These are phyloP conservation scores for Whalleya microplaca DNA, from an alignment of 2,329 filamentous ascomycete genomes.

Conservation along the genomic window DNA sequence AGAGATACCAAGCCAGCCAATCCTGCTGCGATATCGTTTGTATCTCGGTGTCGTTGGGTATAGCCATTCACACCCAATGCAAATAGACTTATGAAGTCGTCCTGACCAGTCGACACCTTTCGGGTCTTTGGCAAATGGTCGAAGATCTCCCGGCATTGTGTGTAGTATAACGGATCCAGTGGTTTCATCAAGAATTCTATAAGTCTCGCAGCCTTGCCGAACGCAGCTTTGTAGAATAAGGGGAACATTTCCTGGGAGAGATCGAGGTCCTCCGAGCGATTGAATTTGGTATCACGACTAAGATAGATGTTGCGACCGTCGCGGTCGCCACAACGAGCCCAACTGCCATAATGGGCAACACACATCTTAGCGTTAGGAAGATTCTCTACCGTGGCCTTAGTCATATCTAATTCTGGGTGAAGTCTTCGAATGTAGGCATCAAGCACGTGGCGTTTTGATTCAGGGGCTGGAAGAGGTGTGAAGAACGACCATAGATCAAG, in stretches of 20 bases:
- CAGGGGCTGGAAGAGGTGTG: conserved; percentile 16
- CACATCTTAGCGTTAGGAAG: conserved; percentile 22
- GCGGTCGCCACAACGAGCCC: conserved; percentile 8
- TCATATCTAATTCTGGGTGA: conserved; percentile 24
- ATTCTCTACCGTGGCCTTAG: conserved; percentile 15
- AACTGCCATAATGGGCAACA: conserved; percentile 26
- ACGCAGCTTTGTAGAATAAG: background rate
- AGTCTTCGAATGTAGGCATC: conserved; percentile 17
- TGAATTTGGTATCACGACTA: conserved; percentile 1
- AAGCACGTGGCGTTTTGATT: conserved; percentile 20
- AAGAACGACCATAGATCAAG: conserved; percentile 24
- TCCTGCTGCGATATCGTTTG: conserved; percentile 11
- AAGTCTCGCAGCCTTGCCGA: conserved; percentile 9
- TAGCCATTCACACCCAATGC: conserved; percentile 17
- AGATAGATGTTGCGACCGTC: conserved; percentile 4
- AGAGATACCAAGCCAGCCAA: conserved; percentile 13
- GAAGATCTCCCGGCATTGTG: conserved; percentile 2
- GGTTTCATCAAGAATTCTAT: conserved; percentile 13
- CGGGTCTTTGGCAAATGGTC: background rate
- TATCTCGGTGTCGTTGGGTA: conserved; percentile 17
- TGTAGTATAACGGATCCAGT: conserved; percentile 7
- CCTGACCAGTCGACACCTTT: background rate
- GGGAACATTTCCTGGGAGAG: conserved; percentile 1
- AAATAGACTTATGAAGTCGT: conserved; percentile 18
- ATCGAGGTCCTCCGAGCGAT: background rate